Base-by-base conservation (phyloP, 768 basidiomycete species). In the Tulasnella sp. region DNA sequence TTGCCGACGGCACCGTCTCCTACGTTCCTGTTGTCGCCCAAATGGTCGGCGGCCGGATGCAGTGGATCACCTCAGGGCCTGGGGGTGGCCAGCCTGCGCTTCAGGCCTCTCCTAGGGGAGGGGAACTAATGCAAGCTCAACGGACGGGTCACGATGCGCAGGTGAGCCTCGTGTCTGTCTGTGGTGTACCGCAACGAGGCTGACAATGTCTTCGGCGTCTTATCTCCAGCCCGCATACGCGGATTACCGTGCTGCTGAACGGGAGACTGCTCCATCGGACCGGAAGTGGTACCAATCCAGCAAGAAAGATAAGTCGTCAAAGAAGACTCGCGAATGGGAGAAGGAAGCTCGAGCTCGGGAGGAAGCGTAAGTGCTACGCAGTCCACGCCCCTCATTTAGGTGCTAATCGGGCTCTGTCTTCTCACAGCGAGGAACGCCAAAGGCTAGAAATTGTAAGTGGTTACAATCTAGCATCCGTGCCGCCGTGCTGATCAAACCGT, bases 361-460 rank as follows among this genome's bases (percentile, higher is more conserved):
- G 46, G 79, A 77, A 72, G 80, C 79, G 70, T 77, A 79, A 57
- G 80, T 81, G 5, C 67, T 42, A 11, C 75, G 74, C 70, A 77
- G 23, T 70, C 79, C 80, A 44, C 79, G 73, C 32, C 79, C 79
- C n/a, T 78, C 46, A 39, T 39, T 67, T 26, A 42, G 69, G n/a
- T 70, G 70, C 69, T 71, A 39, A 71, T 77, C 40, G 23, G 39
- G 26, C 3, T 18, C 18, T 29, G 15, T 77, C 26, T 57, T 39
- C 37, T 23, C 48, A 70, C 29, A 46, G 77, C 29, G 69, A 70
- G 70, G 75, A 76, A 51, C 32, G 39, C 42, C 51, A 76, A 40
- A 39, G 51, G 57, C n/a, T 40, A 32, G 75, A 76, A 40, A 39
- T 46, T n/a, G 44, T 48, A n/a, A 48, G 32, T 18, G 39, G 40